Percentiles rank a stretch among this genome's conserved stretches.
Evolutionary conservation across 441 rosid species (phyloP).

Genomic region (Monsonia emarginata): DNA sequence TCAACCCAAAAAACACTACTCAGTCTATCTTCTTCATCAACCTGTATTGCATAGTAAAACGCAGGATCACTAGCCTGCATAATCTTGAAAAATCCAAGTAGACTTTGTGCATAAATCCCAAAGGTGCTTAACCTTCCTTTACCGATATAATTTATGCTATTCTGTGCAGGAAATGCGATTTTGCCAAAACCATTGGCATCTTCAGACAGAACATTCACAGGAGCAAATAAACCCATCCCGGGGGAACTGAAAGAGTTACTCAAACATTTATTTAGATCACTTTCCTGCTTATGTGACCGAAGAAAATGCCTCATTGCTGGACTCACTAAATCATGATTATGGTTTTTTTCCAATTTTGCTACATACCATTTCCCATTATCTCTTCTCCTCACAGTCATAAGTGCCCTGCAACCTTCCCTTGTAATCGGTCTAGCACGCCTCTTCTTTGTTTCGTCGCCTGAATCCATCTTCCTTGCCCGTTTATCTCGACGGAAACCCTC

Average conservation of each 20-base stretch:
- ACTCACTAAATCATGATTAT: slow-evolving; percentile 24
- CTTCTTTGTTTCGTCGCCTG: slow-evolving; percentile 11
- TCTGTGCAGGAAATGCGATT: slow-evolving; percentile 14
- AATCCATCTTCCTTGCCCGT: slow-evolving; percentile 10
- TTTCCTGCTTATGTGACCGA: slow-evolving; percentile 19
- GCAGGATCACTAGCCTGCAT: slow-evolving; percentile 29
- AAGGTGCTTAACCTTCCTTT: slow-evolving; percentile 22
- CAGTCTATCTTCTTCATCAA: slow-evolving; percentile 32
- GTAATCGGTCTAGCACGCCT: slow-evolving; percentile 23
- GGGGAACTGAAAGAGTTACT: slow-evolving; percentile 10
- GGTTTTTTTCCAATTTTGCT: slow-evolving; percentile 22
- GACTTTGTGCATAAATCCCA: slow-evolving; percentile 22
- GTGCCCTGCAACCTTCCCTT: slow-evolving; percentile 25
- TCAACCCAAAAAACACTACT: slow-evolving; percentile 41
- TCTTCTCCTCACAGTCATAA: slow-evolving; percentile 24
- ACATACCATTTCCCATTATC: slow-evolving; percentile 24
- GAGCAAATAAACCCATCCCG: slow-evolving; percentile 6
- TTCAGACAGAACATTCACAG: slow-evolving; percentile 9
- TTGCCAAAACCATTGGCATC: slow-evolving; percentile 19
- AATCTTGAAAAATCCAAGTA: slow-evolving; percentile 22
- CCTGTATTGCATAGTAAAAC: slow-evolving; percentile 33
- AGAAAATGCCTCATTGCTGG: slow-evolving; percentile 24
- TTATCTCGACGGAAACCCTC: slow-evolving; percentile 24
- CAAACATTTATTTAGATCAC: slow-evolving; percentile 10
- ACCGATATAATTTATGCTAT: slow-evolving; percentile 15